Conservation (phyloP, 306 rosid genomes). For the Cicer cuneatum region DNA sequence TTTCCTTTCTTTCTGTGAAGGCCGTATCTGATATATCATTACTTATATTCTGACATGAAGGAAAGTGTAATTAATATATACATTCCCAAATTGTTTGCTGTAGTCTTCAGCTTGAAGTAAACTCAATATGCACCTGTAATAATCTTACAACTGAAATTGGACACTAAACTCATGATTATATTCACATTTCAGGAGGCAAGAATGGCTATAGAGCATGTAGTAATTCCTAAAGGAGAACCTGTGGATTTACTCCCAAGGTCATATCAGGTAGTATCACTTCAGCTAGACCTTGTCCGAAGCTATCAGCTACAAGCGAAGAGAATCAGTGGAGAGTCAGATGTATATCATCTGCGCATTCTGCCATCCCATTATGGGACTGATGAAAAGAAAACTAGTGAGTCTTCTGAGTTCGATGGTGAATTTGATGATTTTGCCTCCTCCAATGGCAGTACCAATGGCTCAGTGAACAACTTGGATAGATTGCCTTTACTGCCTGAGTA, state of each 20-base stretch:
- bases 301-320: slow-evolving; percentile 69
- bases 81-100: background rate
- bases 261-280: slow-evolving; percentile 62
- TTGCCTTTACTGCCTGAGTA: slow-evolving; percentile 82
- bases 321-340: slow-evolving; percentile 51
- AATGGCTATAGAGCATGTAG: slow-evolving; percentile 80
- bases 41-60: slow-evolving; percentile 1
- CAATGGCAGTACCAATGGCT: slow-evolving; percentile 60
- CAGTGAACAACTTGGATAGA: slow-evolving; percentile 53
- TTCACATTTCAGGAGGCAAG: slow-evolving; percentile 79
- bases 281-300: slow-evolving; percentile 68
- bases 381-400: slow-evolving; percentile 41
- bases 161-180: background rate
- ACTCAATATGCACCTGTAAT: background rate
- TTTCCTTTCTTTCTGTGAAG: background rate
- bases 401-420: slow-evolving; percentile 45
- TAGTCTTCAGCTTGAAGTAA: slow-evolving; percentile 8
- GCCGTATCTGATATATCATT: slow-evolving; percentile 7
- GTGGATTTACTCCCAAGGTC: slow-evolving; percentile 85
- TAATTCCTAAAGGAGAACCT: slow-evolving; percentile 78
- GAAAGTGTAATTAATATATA: slow-evolving; percentile 5
- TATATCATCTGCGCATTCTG: slow-evolving; percentile 66
- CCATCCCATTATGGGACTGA: slow-evolving; percentile 52
- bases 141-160: slow-evolving; percentile 13
- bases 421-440: slow-evolving; percentile 54